Evolutionary conservation across 2,329 filamentous ascomycete species (phyloP), one percentile per base, ranked within the genome.

Genomic region (Microthyrium microscopicum): DNA sequence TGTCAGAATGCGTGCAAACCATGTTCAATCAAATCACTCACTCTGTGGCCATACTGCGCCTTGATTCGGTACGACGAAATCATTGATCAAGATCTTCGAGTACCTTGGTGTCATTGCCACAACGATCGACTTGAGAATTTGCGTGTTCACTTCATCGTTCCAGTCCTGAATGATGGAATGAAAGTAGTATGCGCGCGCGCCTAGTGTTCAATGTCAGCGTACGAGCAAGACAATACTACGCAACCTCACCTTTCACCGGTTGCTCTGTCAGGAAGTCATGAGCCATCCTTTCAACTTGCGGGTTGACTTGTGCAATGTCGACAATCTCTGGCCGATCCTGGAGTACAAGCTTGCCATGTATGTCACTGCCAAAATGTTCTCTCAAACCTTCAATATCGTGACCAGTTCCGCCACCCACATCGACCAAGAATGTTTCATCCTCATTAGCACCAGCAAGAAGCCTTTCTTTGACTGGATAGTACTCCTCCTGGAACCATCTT

Each of bases 181-280:
- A 31, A 50, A 34, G 35, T 40, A 48, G 22, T 25, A 25, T 25
- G 22, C 22, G 22, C 22, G 22, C 8, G 22, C 22, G 13, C 22
- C 13, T 13, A 25, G 8, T 8, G 8, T 8, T 8, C 22, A 13
- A 25, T 8, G 22, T 13, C 13, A 8, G 22, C 13, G 8, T 8
- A 25, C 13, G 22, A 8, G 13, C 15, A 29, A 16, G 13, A n/a
- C n/a, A n/a, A n/a, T n/a, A n/a, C n/a, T n/a, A n/a, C n/a, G n/a
- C n/a, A n/a, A n/a, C n/a, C n/a, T 22, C 24, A 52, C 50, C 53
- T 44, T 55, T 51, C 0, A 57, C 40, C 3, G 48, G 50, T 31
- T 55, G 52, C n/a, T 44, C 41, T 1, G 42, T 45, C 31, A 50
- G 51, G 31, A 46, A 58, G 33, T 60, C 53, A 24, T 59, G 52